Percentiles rank a stretch among this genome's conserved stretches.
Conservation (phyloP, 305 asterid genomes). For the Rubia occidens region DNA sequence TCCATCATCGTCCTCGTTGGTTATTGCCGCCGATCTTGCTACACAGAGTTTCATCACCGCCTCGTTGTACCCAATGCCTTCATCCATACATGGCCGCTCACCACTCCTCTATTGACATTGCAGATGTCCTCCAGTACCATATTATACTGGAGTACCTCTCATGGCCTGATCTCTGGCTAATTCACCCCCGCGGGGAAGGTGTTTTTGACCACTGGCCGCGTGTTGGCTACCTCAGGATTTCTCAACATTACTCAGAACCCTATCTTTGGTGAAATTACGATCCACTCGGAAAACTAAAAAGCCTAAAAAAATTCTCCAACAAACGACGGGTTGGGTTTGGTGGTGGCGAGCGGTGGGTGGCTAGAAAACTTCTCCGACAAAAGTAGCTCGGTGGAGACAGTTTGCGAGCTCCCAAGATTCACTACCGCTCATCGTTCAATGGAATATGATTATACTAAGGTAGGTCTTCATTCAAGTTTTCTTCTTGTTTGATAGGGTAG, state of each 20-base stretch:
- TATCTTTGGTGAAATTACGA: constrained; percentile 24
- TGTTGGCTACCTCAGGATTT: constrained; percentile 43
- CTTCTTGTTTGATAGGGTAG: no score
- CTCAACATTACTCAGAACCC: constrained; percentile 52
- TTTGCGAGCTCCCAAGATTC: no score
- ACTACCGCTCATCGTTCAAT: no score
- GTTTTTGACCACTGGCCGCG: constrained; percentile 75
- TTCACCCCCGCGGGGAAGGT: constrained; percentile 51
- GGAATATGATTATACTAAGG: no score
- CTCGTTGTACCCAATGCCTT: no score
- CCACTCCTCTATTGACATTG: constrained; percentile 33
- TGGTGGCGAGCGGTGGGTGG: no score
- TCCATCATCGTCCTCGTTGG: constrained; percentile 30
- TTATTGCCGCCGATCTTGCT: constrained; percentile 32
- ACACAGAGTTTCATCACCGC: no score
- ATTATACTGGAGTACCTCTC: constrained; percentile 64
- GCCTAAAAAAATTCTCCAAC: constrained; percentile 4
- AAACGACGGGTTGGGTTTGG: no score
- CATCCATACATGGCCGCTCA: constrained; percentile 20
- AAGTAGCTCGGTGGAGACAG: no score
- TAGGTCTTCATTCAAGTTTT: no score
- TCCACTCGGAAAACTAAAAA: constrained; percentile 48
- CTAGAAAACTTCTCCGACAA: no score
- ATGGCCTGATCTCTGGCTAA: constrained; percentile 41
- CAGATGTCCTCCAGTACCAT: constrained; percentile 78